A percentile compares a stretch with the other conserved stretches of the same genome.
Evolutionary conservation across 176 grass and related monocot species (phyloP).

Genomic region (Paspalum notatum): DNA sequence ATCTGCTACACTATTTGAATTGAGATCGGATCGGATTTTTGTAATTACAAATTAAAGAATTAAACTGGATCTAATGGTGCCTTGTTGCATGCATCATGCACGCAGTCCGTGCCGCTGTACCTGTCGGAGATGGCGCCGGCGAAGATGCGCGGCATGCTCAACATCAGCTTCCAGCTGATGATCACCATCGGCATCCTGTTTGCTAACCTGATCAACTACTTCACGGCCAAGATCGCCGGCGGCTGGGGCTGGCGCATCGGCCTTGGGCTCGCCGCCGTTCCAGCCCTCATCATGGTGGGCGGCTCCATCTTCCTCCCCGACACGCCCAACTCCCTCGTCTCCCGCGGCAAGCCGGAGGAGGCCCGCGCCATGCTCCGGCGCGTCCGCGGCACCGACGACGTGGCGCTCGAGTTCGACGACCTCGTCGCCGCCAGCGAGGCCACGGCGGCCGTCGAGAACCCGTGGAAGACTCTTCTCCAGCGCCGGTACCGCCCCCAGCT

Average conservation of each 20-base stretch:
- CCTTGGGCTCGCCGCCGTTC: slow-evolving; percentile 39
- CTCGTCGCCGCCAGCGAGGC: slow-evolving; percentile 37
- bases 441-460: slow-evolving; percentile 9
- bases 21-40: neutral
- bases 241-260: slow-evolving; percentile 50
- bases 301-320: slow-evolving; percentile 46
- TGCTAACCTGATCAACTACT: slow-evolving; percentile 53
- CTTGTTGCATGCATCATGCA: neutral
- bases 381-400: slow-evolving; percentile 40
- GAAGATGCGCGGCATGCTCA: slow-evolving; percentile 50
- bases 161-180: slow-evolving; percentile 57
- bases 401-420: slow-evolving; percentile 40
- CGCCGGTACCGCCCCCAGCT: slow-evolving; percentile 40
- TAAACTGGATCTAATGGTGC: neutral
- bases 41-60: too few relatives aligned
- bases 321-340: slow-evolving; percentile 46
- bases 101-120: slow-evolving; percentile 48
- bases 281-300: slow-evolving; percentile 38
- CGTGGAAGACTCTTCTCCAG: slow-evolving; percentile 42
- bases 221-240: slow-evolving; percentile 38
- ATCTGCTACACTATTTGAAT: neutral
- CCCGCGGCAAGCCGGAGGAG: slow-evolving; percentile 19
- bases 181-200: slow-evolving; percentile 50
- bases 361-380: slow-evolving; percentile 48
- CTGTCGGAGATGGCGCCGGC: slow-evolving; percentile 57